Percentiles rank a stretch among this genome's conserved stretches.
These are phyloP conservation scores for Dothistroma septosporum DNA, from an alignment of 2,329 filamentous ascomycete genomes.

Conservation along the genomic window DNA sequence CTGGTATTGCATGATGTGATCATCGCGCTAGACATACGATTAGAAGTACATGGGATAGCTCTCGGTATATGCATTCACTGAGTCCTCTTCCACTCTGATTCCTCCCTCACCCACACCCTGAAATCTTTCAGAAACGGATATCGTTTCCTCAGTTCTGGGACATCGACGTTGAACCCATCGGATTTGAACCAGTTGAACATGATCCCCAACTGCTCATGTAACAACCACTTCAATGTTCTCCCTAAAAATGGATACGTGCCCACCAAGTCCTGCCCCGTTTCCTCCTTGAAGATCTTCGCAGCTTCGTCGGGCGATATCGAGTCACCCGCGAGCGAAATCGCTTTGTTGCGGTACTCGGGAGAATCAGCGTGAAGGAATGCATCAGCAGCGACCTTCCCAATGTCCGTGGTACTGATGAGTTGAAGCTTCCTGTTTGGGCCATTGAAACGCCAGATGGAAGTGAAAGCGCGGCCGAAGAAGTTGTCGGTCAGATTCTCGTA, in stretches of 20 bases:
- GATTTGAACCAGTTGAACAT: conserved; percentile 23
- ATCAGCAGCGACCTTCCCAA: conserved; percentile 49
- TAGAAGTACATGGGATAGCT: no score
- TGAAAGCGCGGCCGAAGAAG: conserved; percentile 49
- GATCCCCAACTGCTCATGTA: conserved; percentile 34
- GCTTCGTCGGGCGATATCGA: conserved; percentile 48
- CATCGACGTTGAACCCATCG: neutral
- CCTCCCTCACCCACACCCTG: neutral
- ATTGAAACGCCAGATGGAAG: conserved; percentile 40
- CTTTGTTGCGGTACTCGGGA: conserved; percentile 43
- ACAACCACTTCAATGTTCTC: conserved; percentile 38
- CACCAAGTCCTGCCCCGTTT: conserved; percentile 44
- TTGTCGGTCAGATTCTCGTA: conserved; percentile 55
- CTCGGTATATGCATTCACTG: no score
- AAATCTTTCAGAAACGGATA: neutral
- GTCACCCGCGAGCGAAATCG: conserved; percentile 51
- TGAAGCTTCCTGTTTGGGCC: conserved; percentile 30
- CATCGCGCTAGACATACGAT: no score
- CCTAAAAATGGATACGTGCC: conserved; percentile 42
- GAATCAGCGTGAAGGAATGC: conserved; percentile 43
- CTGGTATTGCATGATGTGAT: no score
- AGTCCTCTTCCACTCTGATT: conserved; percentile 1
- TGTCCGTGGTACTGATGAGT: conserved; percentile 37
- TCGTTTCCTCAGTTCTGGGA: neutral
- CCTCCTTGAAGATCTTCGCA: conserved; percentile 44